A percentile compares a stretch with the other conserved stretches of the same genome.
These are phyloP conservation scores for Vigna trinervia DNA, from an alignment of 306 rosid species.

Conservation along the genomic window DNA sequence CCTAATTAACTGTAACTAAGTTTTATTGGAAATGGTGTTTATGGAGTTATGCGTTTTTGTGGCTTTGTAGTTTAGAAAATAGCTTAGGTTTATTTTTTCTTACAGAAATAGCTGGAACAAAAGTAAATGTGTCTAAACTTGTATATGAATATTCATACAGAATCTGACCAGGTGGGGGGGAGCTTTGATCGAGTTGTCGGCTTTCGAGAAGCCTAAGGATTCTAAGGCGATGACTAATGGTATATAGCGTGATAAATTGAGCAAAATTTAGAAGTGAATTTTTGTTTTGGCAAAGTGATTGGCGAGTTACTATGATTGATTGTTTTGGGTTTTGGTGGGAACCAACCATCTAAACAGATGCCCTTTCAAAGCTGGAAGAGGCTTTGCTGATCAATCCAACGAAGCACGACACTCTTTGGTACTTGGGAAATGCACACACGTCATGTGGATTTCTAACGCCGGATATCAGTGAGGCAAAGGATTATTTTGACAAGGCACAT, in stretches of 20 bases:
- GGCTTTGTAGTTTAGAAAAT: neutral
- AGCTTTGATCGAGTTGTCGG: constrained; percentile 77
- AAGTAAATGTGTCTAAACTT: neutral
- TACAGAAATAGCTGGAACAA: neutral
- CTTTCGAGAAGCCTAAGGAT: constrained; percentile 58
- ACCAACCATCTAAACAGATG: constrained; percentile 51
- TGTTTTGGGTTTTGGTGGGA: constrained; percentile 10
- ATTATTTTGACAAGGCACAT: constrained; percentile 65
- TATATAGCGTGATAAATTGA: constrained; percentile 18
- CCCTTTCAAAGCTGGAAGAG: constrained; percentile 75
- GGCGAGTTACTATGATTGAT: neutral
- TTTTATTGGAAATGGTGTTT: neutral
- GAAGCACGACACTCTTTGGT: constrained; percentile 82
- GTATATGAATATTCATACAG: constrained; percentile 46
- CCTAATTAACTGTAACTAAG: neutral
- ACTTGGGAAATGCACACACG: constrained; percentile 71
- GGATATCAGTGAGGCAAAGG: constrained; percentile 62
- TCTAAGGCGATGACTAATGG: constrained; percentile 69
- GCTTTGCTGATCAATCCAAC: constrained; percentile 64
- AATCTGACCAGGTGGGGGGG: constrained; percentile 82
- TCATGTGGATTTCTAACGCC: constrained; percentile 72
- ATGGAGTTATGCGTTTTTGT: neutral
- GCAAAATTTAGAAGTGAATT: constrained; percentile 14
- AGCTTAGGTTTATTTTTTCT: constrained; percentile 25
- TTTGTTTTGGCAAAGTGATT: neutral